Conservation (phyloP, 768 basidiomycete species). For the Mycena alexandri region DNA sequence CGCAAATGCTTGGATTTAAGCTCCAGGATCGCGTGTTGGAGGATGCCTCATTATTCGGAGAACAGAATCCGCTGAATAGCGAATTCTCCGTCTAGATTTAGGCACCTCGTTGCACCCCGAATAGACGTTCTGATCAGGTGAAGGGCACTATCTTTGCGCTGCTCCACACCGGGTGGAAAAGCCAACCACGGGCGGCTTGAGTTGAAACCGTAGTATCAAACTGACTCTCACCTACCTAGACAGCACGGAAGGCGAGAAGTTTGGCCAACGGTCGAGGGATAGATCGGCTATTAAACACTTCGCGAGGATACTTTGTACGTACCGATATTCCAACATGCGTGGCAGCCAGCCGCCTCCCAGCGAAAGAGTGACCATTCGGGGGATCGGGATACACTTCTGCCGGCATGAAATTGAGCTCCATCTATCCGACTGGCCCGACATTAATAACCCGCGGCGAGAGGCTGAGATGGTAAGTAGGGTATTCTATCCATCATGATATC, state of each 20-base stretch:
- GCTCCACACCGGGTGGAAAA: constrained; percentile 19
- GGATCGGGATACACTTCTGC: constrained; percentile 1
- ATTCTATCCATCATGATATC: constrained; percentile 35
- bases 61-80: constrained; percentile 15
- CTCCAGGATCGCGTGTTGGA: constrained; percentile 16
- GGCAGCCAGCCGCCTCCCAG: not conserved
- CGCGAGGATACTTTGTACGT: constrained; percentile 1
- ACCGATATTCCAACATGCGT: constrained; percentile 5
- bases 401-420: constrained; percentile 24
- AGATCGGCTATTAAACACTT: not conserved
- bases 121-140: constrained; percentile 22
- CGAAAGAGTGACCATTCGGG: constrained; percentile 9
- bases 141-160: constrained; percentile 19
- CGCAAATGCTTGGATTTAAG: constrained; percentile 1
- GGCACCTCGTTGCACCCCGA: constrained; percentile 17
- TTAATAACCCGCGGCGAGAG: constrained; percentile 10
- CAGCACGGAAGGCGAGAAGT: too few species aligned
- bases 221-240: too few species aligned
- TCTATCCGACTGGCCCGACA: constrained; percentile 17
- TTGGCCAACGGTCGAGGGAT: too few species aligned
- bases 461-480: constrained; percentile 7
- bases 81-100: not conserved
- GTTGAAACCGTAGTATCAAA: too few species aligned
- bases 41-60: not conserved
- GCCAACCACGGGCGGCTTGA: too few species aligned